Percentiles rank a stretch among this genome's conserved stretches.
phyloP scores from a whole-genome alignment of 83 land plant species.

The Picea abies region DNA sequence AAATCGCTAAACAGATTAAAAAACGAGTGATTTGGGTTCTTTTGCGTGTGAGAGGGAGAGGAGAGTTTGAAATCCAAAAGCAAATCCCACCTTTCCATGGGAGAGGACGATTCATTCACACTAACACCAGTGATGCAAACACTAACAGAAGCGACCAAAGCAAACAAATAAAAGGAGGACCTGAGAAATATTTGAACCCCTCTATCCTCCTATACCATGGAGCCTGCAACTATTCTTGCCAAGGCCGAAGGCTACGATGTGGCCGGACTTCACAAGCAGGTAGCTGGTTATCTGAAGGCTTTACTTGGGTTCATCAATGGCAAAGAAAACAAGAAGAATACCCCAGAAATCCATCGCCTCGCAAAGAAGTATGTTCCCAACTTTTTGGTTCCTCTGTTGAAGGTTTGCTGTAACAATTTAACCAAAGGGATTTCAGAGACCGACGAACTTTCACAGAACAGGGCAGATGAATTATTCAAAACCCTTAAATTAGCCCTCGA shows the following conservation, averaged over 20 bases:
- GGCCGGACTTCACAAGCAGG: not conserved
- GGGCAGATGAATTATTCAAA: slow-evolving; percentile 33
- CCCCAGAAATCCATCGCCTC: not conserved
- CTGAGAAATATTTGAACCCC: too few relatives aligned
- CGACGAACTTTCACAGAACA: not conserved
- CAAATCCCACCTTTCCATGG: too few relatives aligned
- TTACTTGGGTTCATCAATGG: not conserved
- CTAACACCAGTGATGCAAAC: too few relatives aligned
- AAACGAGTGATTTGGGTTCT: too few relatives aligned
- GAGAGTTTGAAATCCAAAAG: too few relatives aligned
- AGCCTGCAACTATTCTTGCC: not conserved
- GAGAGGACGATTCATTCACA: too few relatives aligned
- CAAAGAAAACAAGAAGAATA: slow-evolving; percentile 16
- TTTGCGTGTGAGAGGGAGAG: too few relatives aligned
- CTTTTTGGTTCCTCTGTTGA: slow-evolving; percentile 36
- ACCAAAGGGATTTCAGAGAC: not conserved
- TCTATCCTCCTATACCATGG: too few relatives aligned
- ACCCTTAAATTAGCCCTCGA: slow-evolving; percentile 31
- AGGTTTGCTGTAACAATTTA: slow-evolving; percentile 26
- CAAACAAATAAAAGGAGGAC: too few relatives aligned
- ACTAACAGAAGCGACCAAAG: too few relatives aligned
- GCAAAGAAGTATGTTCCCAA: slow-evolving; percentile 42
- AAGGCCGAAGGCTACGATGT: not conserved
- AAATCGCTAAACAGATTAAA: too few relatives aligned
- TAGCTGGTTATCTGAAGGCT: not conserved